Evolutionary conservation across 768 basidiomycete genomes (phyloP).

Genomic region (Rhizopogon rudus): DNA sequence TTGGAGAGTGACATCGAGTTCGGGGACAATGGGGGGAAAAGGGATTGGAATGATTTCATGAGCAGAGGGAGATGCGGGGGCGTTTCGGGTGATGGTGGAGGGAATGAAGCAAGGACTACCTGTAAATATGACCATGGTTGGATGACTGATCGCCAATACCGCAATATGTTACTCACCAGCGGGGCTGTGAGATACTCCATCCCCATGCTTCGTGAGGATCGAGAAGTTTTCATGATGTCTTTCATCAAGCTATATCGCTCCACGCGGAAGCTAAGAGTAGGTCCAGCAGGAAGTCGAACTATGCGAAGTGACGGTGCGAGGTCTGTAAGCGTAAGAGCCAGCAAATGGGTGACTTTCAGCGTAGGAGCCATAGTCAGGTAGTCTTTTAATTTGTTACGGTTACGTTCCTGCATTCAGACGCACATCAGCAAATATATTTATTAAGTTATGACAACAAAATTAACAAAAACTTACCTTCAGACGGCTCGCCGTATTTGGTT

Average conservation of each 20-base stretch:
- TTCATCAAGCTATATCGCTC: conserved; percentile 91
- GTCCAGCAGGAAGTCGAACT: conserved; percentile 82
- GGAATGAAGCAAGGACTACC: conserved; percentile 92
- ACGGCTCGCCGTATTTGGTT: conserved; percentile 93
- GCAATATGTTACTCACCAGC: conserved; percentile 49
- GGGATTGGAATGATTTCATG: conserved; percentile 92
- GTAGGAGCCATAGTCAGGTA: conserved; percentile 89
- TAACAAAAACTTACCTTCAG: conserved; percentile 52
- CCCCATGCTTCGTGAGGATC: conserved; percentile 69
- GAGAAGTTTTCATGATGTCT: conserved; percentile 65
- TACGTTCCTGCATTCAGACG: conserved; percentile 65
- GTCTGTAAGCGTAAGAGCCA: conserved; percentile 87
- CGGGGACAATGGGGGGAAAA: conserved; percentile 92
- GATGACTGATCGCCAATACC: not conserved
- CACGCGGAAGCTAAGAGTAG: conserved; percentile 89
- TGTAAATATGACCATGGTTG: conserved; percentile 24
- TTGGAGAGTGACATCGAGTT: conserved; percentile 77
- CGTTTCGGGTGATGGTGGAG: conserved; percentile 63
- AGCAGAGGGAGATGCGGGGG: conserved; percentile 86
- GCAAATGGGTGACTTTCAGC: conserved; percentile 85
- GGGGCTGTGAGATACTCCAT: conserved; percentile 92
- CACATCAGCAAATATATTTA: conserved; percentile 7
- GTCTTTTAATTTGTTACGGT: conserved; percentile 87
- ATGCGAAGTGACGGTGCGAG: conserved; percentile 84
- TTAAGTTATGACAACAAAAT: not conserved